Evolutionary conservation across 805 yeast species (phyloP).

Genomic region (Starmera quercuum): DNA sequence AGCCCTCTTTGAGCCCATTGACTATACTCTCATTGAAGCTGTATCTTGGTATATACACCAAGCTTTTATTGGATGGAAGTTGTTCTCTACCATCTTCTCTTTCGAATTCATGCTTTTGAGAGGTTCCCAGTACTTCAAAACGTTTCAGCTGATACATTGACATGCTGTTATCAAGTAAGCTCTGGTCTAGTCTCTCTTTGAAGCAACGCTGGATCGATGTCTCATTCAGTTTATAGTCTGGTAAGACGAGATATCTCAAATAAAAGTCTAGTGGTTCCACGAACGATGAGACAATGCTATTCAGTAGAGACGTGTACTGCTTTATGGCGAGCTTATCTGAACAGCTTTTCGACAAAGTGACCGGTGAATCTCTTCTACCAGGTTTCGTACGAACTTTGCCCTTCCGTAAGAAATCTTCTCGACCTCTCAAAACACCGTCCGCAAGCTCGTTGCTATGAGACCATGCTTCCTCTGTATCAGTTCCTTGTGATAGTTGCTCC

Average conservation of each 20-base stretch:
- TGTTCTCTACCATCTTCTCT: slow-evolving; percentile 2
- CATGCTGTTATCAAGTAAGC: too few relatives aligned
- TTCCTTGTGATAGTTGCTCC: slow-evolving; percentile 26
- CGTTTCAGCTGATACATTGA: too few relatives aligned
- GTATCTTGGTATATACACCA: slow-evolving; percentile 19
- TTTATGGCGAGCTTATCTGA: slow-evolving; percentile 71
- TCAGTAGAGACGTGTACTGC: slow-evolving; percentile 52
- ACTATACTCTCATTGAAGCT: slow-evolving; percentile 27
- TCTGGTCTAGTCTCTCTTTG: slow-evolving; percentile 6
- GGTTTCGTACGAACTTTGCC: slow-evolving; percentile 89
- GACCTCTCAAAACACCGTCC: slow-evolving; percentile 44
- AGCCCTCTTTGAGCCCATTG: slow-evolving; percentile 58
- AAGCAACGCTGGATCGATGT: slow-evolving; percentile 12
- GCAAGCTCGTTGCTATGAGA: slow-evolving; percentile 7
- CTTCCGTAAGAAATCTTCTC: slow-evolving; percentile 43
- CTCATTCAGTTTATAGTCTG: slow-evolving; percentile 20
- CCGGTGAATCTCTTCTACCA: slow-evolving; percentile 72
- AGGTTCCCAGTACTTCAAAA: too few relatives aligned
- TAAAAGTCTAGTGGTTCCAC: slow-evolving; percentile 27
- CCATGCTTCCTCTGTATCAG: slow-evolving; percentile 21
- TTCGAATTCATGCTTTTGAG: slow-evolving; percentile 3
- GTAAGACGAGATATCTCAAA: slow-evolving; percentile 44
- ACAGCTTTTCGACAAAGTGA: slow-evolving; percentile 77
- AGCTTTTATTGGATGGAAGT: slow-evolving; percentile 19
- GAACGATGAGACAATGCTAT: slow-evolving; percentile 31